A percentile compares a stretch with the other conserved stretches of the same genome.
Evolutionary conservation across 169 alveolate genomes (phyloP).

Genomic region (Pseudocohnilembus persalinus): DNA sequence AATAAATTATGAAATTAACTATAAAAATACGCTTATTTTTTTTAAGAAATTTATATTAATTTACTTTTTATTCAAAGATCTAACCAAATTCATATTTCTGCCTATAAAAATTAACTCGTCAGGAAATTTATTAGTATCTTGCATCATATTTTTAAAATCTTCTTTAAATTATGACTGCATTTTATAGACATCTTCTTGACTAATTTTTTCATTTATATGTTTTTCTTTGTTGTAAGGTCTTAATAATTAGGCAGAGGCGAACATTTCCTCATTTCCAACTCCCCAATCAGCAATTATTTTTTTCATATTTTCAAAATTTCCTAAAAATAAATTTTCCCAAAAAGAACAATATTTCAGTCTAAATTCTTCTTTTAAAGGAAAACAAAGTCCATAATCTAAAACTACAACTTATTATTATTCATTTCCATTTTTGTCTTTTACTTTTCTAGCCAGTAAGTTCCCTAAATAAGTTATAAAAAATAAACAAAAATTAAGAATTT

Average conservation of each 20-base stretch:
- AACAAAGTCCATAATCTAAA: slow-evolving; percentile 81
- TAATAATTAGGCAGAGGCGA: slow-evolving; percentile 40
- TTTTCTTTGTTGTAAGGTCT: slow-evolving; percentile 41
- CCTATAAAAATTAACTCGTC: slow-evolving; percentile 35
- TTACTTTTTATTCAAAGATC: slow-evolving; percentile 38
- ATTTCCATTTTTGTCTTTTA: slow-evolving; percentile 1
- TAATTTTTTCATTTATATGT: slow-evolving; percentile 28
- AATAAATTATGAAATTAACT: too few species aligned
- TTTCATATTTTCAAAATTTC: slow-evolving; percentile 19
- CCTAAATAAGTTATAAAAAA: not conserved
- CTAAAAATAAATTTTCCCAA: slow-evolving; percentile 38
- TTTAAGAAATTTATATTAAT: slow-evolving; percentile 1
- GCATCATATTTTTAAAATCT: slow-evolving; percentile 45
- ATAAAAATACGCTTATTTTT: too few species aligned
- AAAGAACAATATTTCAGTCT: slow-evolving; percentile 31
- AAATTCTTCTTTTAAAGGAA: slow-evolving; percentile 29
- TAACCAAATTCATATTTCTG: slow-evolving; percentile 50
- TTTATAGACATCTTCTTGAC: slow-evolving; percentile 29
- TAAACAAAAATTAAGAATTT: too few species aligned
- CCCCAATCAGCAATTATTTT: slow-evolving; percentile 36
- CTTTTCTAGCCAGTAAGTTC: slow-evolving; percentile 59
- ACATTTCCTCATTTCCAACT: slow-evolving; percentile 28
- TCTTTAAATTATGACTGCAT: slow-evolving; percentile 36
- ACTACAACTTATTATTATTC: slow-evolving; percentile 53
- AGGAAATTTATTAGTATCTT: slow-evolving; percentile 40